A percentile compares a stretch with the other conserved stretches of the same genome.
phyloP scores from a whole-genome alignment of 169 alveolate genomes.

The Plasmodium gaboni region DNA sequence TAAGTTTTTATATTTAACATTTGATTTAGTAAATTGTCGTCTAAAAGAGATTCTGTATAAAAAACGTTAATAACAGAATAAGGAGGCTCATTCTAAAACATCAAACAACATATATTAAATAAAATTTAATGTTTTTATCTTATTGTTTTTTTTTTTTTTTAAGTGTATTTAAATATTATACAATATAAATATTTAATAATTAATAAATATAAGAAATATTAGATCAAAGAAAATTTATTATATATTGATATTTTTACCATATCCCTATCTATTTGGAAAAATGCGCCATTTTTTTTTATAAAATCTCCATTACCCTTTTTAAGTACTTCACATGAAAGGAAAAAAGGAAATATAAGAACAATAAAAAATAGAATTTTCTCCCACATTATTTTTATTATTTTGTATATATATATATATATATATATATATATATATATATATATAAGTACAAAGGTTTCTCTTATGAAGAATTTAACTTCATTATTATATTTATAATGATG shows the following conservation, averaged over 20 bases:
- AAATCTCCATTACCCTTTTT: constrained; percentile 8
- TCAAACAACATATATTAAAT: too few species aligned
- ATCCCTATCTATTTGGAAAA: constrained; percentile 65
- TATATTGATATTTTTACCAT: constrained; percentile 38
- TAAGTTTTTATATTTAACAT: constrained; percentile 31
- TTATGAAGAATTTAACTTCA: constrained; percentile 39
- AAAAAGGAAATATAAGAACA: constrained; percentile 20
- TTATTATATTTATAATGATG: background rate
- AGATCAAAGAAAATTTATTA: background rate
- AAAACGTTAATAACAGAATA: constrained; percentile 47
- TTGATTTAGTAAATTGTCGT: constrained; percentile 53
- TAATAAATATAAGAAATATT: constrained; percentile 8
- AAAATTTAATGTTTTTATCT: too few species aligned
- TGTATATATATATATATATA: background rate
- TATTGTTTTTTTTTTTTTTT: background rate
- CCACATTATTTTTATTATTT: constrained; percentile 22
- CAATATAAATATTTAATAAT: background rate
- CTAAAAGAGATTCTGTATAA: constrained; percentile 48
- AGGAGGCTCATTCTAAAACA: constrained; percentile 65
- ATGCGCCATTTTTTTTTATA: constrained; percentile 10
- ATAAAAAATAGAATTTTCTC: constrained; percentile 18
- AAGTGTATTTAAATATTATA: background rate
- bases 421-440: background rate
- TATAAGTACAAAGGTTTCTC: background rate
- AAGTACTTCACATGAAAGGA: constrained; percentile 14